Base-by-base conservation (phyloP, 306 rosid genomes). In the Glycyrrhiza uralensis region DNA sequence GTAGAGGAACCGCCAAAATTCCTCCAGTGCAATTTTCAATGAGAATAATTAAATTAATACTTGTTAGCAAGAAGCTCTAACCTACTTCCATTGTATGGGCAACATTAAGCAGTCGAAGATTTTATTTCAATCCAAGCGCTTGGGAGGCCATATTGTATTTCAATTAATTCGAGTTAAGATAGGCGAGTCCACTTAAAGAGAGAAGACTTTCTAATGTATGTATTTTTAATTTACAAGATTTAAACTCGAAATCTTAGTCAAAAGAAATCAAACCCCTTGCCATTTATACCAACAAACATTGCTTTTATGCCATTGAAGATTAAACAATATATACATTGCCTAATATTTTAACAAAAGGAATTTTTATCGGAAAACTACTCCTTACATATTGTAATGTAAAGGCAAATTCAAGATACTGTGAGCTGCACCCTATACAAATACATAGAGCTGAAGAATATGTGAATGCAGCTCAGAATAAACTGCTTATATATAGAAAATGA, bases 381-480 rank as follows among this genome's bases (percentile, higher is more conserved):
- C 44, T 65, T 42, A 42, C 29, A 66, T 14, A 41, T 63, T 63
- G 15, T 69, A 52, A 15, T 55, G 46, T 35, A 44, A 54, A 64
- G 66, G 74, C 56, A 64, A 52, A 41, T 28, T 39, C 23, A 29
- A 61, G 33, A 32, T 59, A 59, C 32, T 47, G 20, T 26, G 57
- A 50, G 46, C 32, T 49, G 35, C 18, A 11, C 30, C 72, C 36
- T 36, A 49, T 59, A 45, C 7, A 59, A 47, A 60, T 54, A n/a
- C 4, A 67, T 54, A 17, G 10, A 65, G 7, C 55, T 2, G 12
- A 49, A 36, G 35, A 47, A 38, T 76, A 47, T 76, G 63, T 59
- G 72, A 71, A 51, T 71, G 82, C 72, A 52, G 23, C 15, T 56
- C n/a, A 24, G 58, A 70, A 62, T 55, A 61, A 61, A 17, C 44